A percentile compares a stretch with the other conserved stretches of the same genome.
phyloP scores from a whole-genome alignment of 805 yeast genomes.

The Middelhovenomyces tepae region DNA sequence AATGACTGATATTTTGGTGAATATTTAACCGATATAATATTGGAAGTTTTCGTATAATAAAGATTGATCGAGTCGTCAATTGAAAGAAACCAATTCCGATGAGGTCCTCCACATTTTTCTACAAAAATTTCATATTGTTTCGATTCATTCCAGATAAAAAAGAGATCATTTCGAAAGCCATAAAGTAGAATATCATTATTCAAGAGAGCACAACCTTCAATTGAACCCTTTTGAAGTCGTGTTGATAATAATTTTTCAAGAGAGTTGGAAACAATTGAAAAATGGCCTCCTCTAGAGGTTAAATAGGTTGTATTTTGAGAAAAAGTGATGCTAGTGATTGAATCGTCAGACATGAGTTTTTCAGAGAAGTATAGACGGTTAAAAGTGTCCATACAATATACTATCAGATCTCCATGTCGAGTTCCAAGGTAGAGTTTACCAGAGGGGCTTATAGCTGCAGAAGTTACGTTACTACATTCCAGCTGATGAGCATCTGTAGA shows the following conservation, averaged over 20 bases:
- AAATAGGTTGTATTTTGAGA: constrained; percentile 6
- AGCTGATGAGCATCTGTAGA: too few species aligned
- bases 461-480: too few species aligned
- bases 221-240: constrained; percentile 63
- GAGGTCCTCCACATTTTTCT: constrained; percentile 85
- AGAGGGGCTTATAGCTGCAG: too few species aligned
- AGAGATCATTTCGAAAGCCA: constrained; percentile 76
- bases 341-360: constrained; percentile 19
- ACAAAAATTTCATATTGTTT: constrained; percentile 58
- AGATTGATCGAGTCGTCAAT: constrained; percentile 34
- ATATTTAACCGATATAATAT: constrained; percentile 7
- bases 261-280: constrained; percentile 15
- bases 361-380: constrained; percentile 10
- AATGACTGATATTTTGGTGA: constrained; percentile 12
- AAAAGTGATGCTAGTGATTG: constrained; percentile 19
- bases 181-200: constrained; percentile 39
- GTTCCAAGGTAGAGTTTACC: constrained; percentile 61
- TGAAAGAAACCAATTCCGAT: constrained; percentile 65
- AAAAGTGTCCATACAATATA: constrained; percentile 35
- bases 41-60: constrained; percentile 50
- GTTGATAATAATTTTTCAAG: too few species aligned
- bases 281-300: constrained; percentile 22
- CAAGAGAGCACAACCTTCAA: constrained; percentile 56
- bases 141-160: constrained; percentile 77
- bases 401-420: constrained; percentile 55